Base-by-base conservation (phyloP, 345 rosid genomes). In the Gossypium longicalyx region DNA sequence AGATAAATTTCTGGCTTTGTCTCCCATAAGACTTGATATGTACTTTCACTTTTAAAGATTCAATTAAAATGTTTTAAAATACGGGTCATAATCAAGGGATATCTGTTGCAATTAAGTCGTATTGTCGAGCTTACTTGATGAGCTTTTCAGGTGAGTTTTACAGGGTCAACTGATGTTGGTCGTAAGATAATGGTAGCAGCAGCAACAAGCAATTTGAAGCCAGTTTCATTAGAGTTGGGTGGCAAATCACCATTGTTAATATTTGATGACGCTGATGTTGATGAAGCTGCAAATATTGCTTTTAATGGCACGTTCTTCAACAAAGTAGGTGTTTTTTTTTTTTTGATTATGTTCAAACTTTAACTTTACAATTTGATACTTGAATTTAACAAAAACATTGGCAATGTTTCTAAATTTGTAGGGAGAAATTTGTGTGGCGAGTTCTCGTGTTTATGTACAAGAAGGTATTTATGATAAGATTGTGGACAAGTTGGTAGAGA, bases 131-230 rank as follows among this genome's bases (percentile, higher is more conserved):
- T 54, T n/a, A n/a, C 12, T 44, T 41, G 45, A 34, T 74, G 51
- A 62, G 47, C 2, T 65, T 20, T 52, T 60, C 27, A 93, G 98
- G 86, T 94, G 52, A 77, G 91, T 45, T 94, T 92, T 76, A 94
- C 98, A 0, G 97, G 98, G 6, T 94, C 97, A 5, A 92, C 97
- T 0, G 91, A 89, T 20, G 90, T 85, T 3, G 98, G 97, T 19
- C 85, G 89, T 43, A 77, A 77, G 76, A 80, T 92, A 54, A 89
- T 94, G 93, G 82, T 87, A 64, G 92, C 94, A 2, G 85, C 97
- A n/a, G 98, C 97, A 2, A 19, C 74, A 45, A 91, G 94, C 77
- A 94, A 91, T 77, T 81, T 94, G 77, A 94, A 94, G 52, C 79
- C 74, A 11, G 89, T 91, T 7, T 83, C 97, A 0, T 86, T 94